phyloP scores from a whole-genome alignment of 1,284 basidiomycete species.

The Farysia itapuensis region DNA sequence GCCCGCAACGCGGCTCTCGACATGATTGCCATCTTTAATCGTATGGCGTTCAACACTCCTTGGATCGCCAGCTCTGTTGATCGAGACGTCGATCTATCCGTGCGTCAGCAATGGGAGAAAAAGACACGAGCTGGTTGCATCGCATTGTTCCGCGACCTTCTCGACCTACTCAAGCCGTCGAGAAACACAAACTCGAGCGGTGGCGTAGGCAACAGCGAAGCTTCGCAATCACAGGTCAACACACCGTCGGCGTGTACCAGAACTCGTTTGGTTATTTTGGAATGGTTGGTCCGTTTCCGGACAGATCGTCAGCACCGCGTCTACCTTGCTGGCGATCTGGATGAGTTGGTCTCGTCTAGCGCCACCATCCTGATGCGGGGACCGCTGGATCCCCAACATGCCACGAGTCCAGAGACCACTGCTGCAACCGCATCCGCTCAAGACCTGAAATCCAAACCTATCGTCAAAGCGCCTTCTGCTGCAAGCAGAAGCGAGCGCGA shows the following conservation, averaged over 20 bases:
- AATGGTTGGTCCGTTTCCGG: slow-evolving; percentile 84
- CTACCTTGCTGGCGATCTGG: slow-evolving; percentile 67
- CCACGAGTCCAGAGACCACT: background rate
- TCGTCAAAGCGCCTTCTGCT: background rate
- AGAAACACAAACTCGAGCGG: background rate
- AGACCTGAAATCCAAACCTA: background rate
- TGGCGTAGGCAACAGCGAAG: background rate
- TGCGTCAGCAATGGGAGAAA: slow-evolving; percentile 29
- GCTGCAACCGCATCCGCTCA: background rate
- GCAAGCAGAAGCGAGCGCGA: slow-evolving; percentile 16
- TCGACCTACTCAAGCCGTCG: slow-evolving; percentile 37
- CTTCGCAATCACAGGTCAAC: background rate
- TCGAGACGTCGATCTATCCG: slow-evolving; percentile 14
- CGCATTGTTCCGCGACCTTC: slow-evolving; percentile 50
- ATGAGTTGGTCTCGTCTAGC: slow-evolving; percentile 58
- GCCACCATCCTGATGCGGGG: slow-evolving; percentile 24
- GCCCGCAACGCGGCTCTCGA: slow-evolving; percentile 46
- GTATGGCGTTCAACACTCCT: slow-evolving; percentile 53
- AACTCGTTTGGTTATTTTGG: slow-evolving; percentile 73
- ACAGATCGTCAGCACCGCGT: slow-evolving; percentile 88
- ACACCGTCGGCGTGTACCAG: slow-evolving; percentile 6
- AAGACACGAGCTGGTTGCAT: slow-evolving; percentile 44
- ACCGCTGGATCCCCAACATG: slow-evolving; percentile 9
- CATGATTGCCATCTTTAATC: slow-evolving; percentile 54
- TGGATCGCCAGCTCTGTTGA: slow-evolving; percentile 42